Percentiles rank a stretch among this genome's conserved stretches.
phyloP scores from a whole-genome alignment of 306 rosid genomes.

The Citrullus amarus region DNA sequence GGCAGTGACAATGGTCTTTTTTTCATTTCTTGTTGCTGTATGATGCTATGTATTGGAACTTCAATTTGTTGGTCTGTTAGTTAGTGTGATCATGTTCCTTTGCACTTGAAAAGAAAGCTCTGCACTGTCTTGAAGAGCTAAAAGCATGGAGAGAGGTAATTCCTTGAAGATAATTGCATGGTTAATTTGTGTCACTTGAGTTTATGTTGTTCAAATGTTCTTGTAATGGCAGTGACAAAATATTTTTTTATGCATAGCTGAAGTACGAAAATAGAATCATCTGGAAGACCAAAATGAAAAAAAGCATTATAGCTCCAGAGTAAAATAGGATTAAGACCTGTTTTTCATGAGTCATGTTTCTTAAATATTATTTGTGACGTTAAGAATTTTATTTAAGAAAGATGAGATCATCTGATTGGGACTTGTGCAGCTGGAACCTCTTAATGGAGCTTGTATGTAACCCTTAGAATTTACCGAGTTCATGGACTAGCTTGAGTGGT shows the following conservation, averaged over 20 bases:
- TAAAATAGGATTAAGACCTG: background rate
- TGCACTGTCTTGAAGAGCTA: background rate
- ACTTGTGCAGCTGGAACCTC: conserved; percentile 13
- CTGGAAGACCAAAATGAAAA: background rate
- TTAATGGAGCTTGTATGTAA: conserved; percentile 13
- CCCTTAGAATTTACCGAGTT: conserved; percentile 9
- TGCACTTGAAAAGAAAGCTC: background rate
- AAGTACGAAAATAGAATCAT: background rate
- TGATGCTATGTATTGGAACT: background rate
- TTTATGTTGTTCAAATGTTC: background rate
- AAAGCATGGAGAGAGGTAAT: background rate
- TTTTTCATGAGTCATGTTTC: background rate
- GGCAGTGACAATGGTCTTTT: background rate
- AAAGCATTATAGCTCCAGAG: background rate
- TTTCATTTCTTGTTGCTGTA: background rate
- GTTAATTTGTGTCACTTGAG: background rate
- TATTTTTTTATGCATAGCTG: background rate
- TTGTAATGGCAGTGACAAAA: background rate
- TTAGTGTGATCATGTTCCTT: background rate
- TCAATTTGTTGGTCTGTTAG: background rate
- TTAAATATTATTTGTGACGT: conserved; percentile 6
- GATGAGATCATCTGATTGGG: conserved; percentile 1
- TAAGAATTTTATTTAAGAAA: background rate
- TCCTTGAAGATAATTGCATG: background rate
- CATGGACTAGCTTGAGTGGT: conserved; percentile 9